These are phyloP conservation scores for Chondrostereum purpureum DNA, from an alignment of 1,284 basidiomycete species.

Conservation along the genomic window DNA sequence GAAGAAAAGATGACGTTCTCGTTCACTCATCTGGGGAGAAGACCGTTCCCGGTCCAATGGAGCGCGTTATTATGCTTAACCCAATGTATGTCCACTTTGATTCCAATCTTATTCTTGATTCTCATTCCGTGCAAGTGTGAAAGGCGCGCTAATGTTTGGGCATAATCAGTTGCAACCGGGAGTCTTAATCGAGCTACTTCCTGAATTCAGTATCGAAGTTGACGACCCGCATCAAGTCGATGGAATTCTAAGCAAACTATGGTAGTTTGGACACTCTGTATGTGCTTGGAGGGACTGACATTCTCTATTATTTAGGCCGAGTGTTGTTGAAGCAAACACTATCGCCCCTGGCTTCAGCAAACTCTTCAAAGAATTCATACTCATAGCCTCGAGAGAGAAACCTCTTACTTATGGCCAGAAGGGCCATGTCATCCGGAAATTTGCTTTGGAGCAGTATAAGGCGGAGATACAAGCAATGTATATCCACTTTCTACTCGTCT, in stretches of 20 bases:
- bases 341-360: conserved; percentile 30
- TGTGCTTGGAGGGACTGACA: not conserved
- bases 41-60: conserved; percentile 16
- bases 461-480: conserved; percentile 29
- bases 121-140: too few relatives aligned
- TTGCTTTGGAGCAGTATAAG: conserved; percentile 24
- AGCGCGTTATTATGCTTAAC: conserved; percentile 15
- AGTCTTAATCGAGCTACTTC: conserved; percentile 30
- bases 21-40: conserved; percentile 17
- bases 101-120: too few relatives aligned
- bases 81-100: conserved; percentile 10
- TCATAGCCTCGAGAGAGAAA: conserved; percentile 24
- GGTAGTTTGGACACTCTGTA: conserved; percentile 22
- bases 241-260: conserved; percentile 27
- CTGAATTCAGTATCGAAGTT: conserved; percentile 20
- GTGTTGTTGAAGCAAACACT: conserved; percentile 34
- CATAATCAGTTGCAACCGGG: conserved; percentile 30
- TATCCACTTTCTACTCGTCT: too few relatives aligned
- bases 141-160: conserved; percentile 35
- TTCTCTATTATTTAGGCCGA: conserved; percentile 17
- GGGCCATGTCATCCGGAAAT: conserved; percentile 31
- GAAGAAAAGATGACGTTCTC: conserved; percentile 17
- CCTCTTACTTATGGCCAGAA: conserved; percentile 29
- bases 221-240: conserved; percentile 20
- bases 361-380: conserved; percentile 37